phyloP scores from a whole-genome alignment of 2,329 filamentous ascomycete species.

The Hymenoscyphus fructigenus region DNA sequence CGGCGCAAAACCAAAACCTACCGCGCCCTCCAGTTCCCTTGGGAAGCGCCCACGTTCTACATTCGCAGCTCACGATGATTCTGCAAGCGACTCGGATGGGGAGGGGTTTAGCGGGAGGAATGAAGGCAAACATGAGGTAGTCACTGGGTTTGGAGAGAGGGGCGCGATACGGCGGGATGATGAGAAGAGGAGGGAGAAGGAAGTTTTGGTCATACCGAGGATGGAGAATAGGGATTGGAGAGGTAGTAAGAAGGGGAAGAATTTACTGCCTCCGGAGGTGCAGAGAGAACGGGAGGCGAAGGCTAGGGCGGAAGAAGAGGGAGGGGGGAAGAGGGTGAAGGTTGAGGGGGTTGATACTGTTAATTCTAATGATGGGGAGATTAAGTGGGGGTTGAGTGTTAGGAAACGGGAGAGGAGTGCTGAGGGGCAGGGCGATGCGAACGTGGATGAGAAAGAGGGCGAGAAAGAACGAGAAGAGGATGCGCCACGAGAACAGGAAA shows the following conservation, averaged over 20 bases:
- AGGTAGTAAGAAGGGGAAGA: constrained; percentile 52
- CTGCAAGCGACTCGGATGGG: constrained; percentile 55
- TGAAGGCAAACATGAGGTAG: constrained; percentile 43
- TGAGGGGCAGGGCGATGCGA: constrained; percentile 8
- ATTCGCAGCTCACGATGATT: constrained; percentile 63
- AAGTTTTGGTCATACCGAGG: constrained; percentile 53
- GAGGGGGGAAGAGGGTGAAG: constrained; percentile 34
- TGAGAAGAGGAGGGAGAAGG: constrained; percentile 33
- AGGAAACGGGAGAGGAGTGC: constrained; percentile 37
- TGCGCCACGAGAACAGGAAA: constrained; percentile 24
- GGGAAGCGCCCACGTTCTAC: constrained; percentile 44
- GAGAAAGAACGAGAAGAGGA: constrained; percentile 20
- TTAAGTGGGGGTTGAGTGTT: constrained; percentile 50
- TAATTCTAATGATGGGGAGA: constrained; percentile 38
- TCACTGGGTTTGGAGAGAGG: constrained; percentile 52
- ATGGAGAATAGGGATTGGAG: constrained; percentile 64
- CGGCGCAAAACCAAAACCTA: constrained; percentile 31
- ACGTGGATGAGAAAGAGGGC: constrained; percentile 23
- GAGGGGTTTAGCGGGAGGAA: constrained; percentile 37
- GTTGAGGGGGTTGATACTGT: constrained; percentile 49
- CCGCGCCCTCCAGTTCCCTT: constrained; percentile 31
- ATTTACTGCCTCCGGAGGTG: constrained; percentile 55
- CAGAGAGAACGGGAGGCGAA: constrained; percentile 46
- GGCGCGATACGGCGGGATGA: constrained; percentile 41
- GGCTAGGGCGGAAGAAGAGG: constrained; percentile 22